phyloP scores from a whole-genome alignment of 768 basidiomycete species.

The Hygrophorus pudorinus region DNA sequence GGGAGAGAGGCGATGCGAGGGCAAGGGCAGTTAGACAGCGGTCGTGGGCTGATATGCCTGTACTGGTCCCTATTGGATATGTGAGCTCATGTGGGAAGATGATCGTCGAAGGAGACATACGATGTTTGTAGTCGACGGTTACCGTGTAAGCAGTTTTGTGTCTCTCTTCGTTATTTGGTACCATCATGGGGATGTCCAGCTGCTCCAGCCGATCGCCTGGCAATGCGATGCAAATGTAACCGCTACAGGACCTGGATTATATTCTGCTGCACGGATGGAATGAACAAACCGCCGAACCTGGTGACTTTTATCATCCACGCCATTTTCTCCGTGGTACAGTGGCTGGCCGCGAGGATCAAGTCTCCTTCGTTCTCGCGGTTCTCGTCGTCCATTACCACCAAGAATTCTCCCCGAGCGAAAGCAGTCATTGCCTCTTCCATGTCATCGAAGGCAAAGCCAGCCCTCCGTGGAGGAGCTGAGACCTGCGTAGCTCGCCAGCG shows the following conservation, averaged over 20 bases:
- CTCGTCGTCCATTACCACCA: slow-evolving; percentile 98
- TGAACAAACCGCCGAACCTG: slow-evolving; percentile 39
- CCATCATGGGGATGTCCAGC: slow-evolving; percentile 89
- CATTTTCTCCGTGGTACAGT: slow-evolving; percentile 93
- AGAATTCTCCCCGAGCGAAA: slow-evolving; percentile 74
- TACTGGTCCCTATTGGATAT: slow-evolving; percentile 63
- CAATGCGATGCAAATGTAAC: slow-evolving; percentile 87
- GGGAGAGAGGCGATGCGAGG: slow-evolving; percentile 52
- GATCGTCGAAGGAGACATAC: slow-evolving; percentile 31
- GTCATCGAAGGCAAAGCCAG: slow-evolving; percentile 61
- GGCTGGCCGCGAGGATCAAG: slow-evolving; percentile 77
- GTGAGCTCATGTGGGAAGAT: slow-evolving; percentile 3
- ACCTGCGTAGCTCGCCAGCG: slow-evolving; percentile 27
- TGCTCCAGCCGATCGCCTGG: slow-evolving; percentile 65
- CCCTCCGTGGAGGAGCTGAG: slow-evolving; percentile 13
- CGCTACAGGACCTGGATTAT: slow-evolving; percentile 35
- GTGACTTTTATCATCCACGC: slow-evolving; percentile 98
- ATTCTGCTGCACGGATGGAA: too few species aligned
- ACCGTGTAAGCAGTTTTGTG: slow-evolving; percentile 93
- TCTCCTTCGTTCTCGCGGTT: slow-evolving; percentile 96
- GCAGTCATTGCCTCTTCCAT: slow-evolving; percentile 74
- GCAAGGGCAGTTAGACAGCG: slow-evolving; percentile 80
- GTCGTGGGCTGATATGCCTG: slow-evolving; percentile 96
- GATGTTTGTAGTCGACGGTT: slow-evolving; percentile 88
- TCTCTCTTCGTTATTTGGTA: slow-evolving; percentile 79